Evolutionary conservation across 768 basidiomycete species (phyloP), one percentile per base, ranked within the genome.

Genomic region (Suillus placidus): DNA sequence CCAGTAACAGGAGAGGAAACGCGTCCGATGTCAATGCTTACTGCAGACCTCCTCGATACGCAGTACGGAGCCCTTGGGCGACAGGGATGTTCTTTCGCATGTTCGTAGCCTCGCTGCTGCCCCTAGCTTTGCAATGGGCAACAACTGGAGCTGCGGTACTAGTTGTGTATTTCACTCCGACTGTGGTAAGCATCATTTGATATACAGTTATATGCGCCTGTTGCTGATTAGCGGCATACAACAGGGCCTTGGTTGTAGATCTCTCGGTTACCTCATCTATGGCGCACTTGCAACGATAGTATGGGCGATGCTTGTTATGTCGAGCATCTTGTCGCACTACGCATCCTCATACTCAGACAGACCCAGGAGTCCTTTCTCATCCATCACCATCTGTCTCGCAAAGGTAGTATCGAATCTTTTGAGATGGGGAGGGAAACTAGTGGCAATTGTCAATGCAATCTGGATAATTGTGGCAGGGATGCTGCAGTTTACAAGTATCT

Each of bases 201-300:
- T 45, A 20, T 14, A n/a, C 23, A 35, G n/a, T 30, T 18, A 12
- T 14, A n/a, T 18, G 5, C 32, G 32, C 57, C 26, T 18, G 16
- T 64, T 13, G 3, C 52, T 64, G n/a, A 60, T 18, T 4, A 55
- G 40, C 14, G 10, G 45, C 26, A 14, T 42, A 30, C 66, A 18
- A 34, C 13, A 71, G 73, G 73, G 74, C 23, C 35, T 80, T 1
- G 79, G 79, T 13, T 80, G 79, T 54, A 77, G 77, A 61, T 80
- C 77, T 4, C 64, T 68, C 0, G 69, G 72, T 0, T 79, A 79
- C 60, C 23, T 78, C 40, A 45, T 73, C 16, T 80, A 78, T 10
- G 79, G 70, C 2, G 14, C 40, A 6, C 2, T 71, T 4, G 76
- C 79, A 0, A 80, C 76, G 5, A 0, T 64, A 0, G 70, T 75